Base-by-base conservation (phyloP, 371 early-diverging fungal genomes). In the Rhizomucor pusillus region DNA sequence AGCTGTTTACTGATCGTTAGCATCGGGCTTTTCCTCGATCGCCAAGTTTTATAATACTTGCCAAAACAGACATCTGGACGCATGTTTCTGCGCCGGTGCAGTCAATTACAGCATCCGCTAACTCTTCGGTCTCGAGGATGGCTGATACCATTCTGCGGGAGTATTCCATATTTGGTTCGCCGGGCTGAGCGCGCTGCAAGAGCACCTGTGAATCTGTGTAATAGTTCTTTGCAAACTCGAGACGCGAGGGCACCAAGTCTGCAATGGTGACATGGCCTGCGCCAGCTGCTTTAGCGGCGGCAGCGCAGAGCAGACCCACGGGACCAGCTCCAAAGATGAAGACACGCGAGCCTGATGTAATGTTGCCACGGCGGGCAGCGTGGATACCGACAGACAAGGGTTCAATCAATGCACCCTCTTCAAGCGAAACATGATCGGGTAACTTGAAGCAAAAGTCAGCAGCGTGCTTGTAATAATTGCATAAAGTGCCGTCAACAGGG, bases 341-440 rank as follows among this genome's bases (percentile, higher is more conserved):
- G 10, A 89, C 82, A 5, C 82, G 72, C 47, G 89, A 84, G 10
- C 91, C 91, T 11, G 89, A 65, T 12, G 76, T 62, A 20, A 79
- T 71, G 7, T 70, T 63, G 29, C 85, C 88, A 52, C 89, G 81
- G 22, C 80, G 62, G 35, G 82, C 75, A 25, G 80, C 68, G 65
- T 82, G 66, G 59, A 71, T 76, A 55, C 72, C 65, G 3, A 79
- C 76, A 1, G 74, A 73, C 40, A 75, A 54, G 5, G 76, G 75
- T 12, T 75, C 76, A 25, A 79, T 71, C 39, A 75, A 57, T 5
- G 79, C 74, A 20, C 69, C 79, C 45, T 75, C 75, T 76, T 86
- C 82, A 67, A 89, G 34, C 64, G 87, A 62, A 7, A 77, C 56
- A 66, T 80, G 74, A 9, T 75, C 71, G 22, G 78, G 78, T 5